phyloP scores from a whole-genome alignment of 2,329 filamentous ascomycete genomes.

The Colletotrichum melonis region DNA sequence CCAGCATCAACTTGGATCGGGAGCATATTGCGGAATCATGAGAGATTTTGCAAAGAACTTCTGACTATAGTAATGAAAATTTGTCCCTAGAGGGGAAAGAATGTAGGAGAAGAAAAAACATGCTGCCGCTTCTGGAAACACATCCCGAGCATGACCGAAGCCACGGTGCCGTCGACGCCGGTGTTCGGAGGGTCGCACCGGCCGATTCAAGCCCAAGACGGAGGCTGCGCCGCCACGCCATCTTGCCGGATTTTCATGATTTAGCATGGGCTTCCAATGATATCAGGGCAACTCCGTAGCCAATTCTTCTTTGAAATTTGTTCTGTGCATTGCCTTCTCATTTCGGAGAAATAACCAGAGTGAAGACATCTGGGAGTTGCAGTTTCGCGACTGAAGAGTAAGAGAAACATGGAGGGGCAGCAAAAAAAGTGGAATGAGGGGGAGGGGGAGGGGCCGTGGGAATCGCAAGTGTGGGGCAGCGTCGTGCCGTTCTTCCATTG shows the following conservation, averaged over 20 bases:
- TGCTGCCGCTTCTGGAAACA: neutral
- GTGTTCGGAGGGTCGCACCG: conserved; percentile 14
- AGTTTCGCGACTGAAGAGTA: neutral
- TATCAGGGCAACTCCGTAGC: neutral
- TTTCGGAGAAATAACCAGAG: neutral
- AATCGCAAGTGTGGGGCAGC: conserved; percentile 13
- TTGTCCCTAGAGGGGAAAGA: neutral
- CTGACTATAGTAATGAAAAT: neutral
- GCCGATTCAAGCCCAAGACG: neutral
- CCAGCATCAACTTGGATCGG: neutral
- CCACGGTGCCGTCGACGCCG: conserved; percentile 9
- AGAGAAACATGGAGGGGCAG: conserved; percentile 21
- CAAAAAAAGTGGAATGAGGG: conserved; percentile 2
- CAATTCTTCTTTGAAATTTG: neutral
- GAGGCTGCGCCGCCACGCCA: neutral
- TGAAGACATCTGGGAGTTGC: neutral
- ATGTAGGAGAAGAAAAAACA: neutral
- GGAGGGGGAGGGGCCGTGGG: conserved; percentile 27
- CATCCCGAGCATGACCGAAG: conserved; percentile 19
- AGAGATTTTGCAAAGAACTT: neutral
- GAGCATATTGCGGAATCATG: neutral
- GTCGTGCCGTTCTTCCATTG: neutral
- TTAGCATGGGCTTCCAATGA: neutral
- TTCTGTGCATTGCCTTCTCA: neutral
- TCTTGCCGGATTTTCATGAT: neutral